These are phyloP conservation scores for Arabidopsis thaliana DNA, from an alignment of 345 rosid genomes.

Conservation along the genomic window TAIR10.1 NC_003070.9:1663001-1663500, in stretches of 20 bases:
- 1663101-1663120: too few species aligned
- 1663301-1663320: conserved; percentile 40
- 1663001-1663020: conserved; percentile 55
- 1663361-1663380: conserved; percentile 53
- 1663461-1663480: conserved; percentile 18
- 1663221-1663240: conserved; percentile 45
- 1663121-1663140: neutral
- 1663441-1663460: conserved; percentile 35
- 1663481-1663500: neutral
- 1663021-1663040: neutral
- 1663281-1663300: conserved; percentile 42
- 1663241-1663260: conserved; percentile 47
- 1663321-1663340: conserved; percentile 54
- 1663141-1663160: conserved; percentile 23
- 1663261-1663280: conserved; percentile 50
- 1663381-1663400: conserved; percentile 51
- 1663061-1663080: conserved; percentile 14
- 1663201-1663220: neutral
- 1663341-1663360: conserved; percentile 60
- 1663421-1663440: conserved; percentile 45
- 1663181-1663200: too few species aligned
- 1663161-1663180: conserved; percentile 4
- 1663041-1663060: neutral
- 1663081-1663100: neutral
- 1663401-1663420: conserved; percentile 47